Evolutionary conservation across 2,329 filamentous ascomycete species (phyloP).

Genomic region (Claviceps sp.): DNA sequence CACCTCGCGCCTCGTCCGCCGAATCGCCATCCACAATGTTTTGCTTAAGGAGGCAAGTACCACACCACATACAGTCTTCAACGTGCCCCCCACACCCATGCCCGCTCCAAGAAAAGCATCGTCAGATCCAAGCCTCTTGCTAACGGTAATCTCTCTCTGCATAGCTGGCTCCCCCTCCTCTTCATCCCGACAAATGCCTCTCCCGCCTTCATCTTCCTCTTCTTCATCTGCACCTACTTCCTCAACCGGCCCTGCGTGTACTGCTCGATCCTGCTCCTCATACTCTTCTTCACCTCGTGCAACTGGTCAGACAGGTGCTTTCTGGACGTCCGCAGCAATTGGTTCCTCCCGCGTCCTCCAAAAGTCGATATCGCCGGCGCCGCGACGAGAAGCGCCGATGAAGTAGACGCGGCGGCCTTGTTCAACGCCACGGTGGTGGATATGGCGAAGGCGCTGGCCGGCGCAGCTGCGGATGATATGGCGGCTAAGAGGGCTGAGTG

Average conservation of each 20-base stretch:
- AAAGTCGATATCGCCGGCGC: slow-evolving; percentile 14
- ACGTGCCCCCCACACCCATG: slow-evolving; percentile 1
- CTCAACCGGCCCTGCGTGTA: slow-evolving; percentile 95
- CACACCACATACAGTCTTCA: background rate
- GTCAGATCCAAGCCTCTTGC: background rate
- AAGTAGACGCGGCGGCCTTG: slow-evolving; percentile 10
- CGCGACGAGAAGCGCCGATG: slow-evolving; percentile 8
- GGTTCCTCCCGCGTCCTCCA: slow-evolving; percentile 69
- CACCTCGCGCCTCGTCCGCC: background rate
- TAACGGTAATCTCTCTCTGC: background rate
- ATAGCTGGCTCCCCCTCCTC: slow-evolving; percentile 72
- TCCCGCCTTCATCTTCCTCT: slow-evolving; percentile 73
- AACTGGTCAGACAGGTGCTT: slow-evolving; percentile 85
- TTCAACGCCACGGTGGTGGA: slow-evolving; percentile 38
- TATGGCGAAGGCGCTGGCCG: slow-evolving; percentile 47
- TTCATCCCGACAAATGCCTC: slow-evolving; percentile 81
- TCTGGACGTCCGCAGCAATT: slow-evolving; percentile 84
- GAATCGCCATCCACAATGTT: slow-evolving; percentile 32
- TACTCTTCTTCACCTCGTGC: slow-evolving; percentile 85
- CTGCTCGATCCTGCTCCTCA: slow-evolving; percentile 88
- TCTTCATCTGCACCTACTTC: slow-evolving; percentile 88
- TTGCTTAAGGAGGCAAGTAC: slow-evolving; percentile 42
- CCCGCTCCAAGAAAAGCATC: background rate
- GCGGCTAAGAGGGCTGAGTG: slow-evolving; percentile 46
- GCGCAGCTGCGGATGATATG: slow-evolving; percentile 51